Conservation (phyloP, 2,329 filamentous ascomycete genomes). For the Fusarium cicatricum region DNA sequence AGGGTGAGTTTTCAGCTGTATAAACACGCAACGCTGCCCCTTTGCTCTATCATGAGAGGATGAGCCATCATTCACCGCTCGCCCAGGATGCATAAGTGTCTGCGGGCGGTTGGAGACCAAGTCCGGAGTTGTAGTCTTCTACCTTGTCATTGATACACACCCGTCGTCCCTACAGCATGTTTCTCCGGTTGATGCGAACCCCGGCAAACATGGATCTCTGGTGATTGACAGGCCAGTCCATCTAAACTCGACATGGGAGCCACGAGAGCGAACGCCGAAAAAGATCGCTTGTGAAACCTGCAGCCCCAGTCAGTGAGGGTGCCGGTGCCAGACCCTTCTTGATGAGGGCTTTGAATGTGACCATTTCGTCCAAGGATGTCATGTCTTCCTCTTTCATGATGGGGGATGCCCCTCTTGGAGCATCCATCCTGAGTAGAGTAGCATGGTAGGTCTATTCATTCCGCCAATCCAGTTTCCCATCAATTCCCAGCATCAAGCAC, state of each 20-base stretch:
- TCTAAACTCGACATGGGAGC: slow-evolving; percentile 39
- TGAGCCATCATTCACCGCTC: slow-evolving; percentile 36
- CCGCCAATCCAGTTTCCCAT: slow-evolving; percentile 30
- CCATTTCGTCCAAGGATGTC: neutral
- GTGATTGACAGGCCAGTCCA: slow-evolving; percentile 34
- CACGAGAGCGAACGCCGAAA: slow-evolving; percentile 35
- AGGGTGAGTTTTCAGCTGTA: slow-evolving; percentile 2
- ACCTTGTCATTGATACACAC: slow-evolving; percentile 26
- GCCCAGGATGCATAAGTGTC: slow-evolving; percentile 33
- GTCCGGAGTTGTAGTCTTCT: slow-evolving; percentile 21
- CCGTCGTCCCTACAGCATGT: slow-evolving; percentile 24
- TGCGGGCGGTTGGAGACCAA: slow-evolving; percentile 32
- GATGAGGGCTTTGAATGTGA: slow-evolving; percentile 14
- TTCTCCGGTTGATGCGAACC: slow-evolving; percentile 23
- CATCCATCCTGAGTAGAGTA: slow-evolving; percentile 20
- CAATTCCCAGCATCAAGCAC: slow-evolving; percentile 12
- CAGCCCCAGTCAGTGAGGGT: slow-evolving; percentile 4
- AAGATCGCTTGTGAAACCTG: slow-evolving; percentile 32
- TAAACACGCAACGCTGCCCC: slow-evolving; percentile 8
- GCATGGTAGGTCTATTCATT: slow-evolving; percentile 19
- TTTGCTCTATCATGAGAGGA: slow-evolving; percentile 21
- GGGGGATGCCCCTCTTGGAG: slow-evolving; percentile 10
- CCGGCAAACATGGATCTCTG: slow-evolving; percentile 32
- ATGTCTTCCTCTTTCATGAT: slow-evolving; percentile 7
- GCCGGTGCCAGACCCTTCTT: slow-evolving; percentile 11